Base-by-base conservation (phyloP, 768 basidiomycete genomes). In the Boletales sp. region DNA sequence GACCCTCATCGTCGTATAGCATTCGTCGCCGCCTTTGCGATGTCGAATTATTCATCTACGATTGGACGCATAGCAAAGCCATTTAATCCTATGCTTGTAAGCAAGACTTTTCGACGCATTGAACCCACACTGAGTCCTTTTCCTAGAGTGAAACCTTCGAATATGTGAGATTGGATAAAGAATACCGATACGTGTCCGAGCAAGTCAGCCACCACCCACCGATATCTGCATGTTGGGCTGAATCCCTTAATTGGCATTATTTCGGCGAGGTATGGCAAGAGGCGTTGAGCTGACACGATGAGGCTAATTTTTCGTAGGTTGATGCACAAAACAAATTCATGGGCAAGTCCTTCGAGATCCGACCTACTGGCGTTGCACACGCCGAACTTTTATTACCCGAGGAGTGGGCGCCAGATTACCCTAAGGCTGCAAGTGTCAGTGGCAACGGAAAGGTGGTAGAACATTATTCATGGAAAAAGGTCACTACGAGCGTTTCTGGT, bases 201-300 rank as follows among this genome's bases (percentile, higher is more conserved):
- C 94, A 98, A 77, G 95, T 98, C 54, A 93, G 87, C 62, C 94
- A 97, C 68, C 95, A 97, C 68, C 95, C 95, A 6, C 94, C 94
- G 0, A 93, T 97, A 44, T 93, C 91, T 5, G 94, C 94, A 8
- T 97, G 94, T 66, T 95, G 90, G 83, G 89, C 88, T 1, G 94
- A 98, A 68, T 84, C 89, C 0, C 90, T 90, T 0, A 70, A 72
- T 36, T 98, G 93, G 93, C 80, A 83, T 50, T 98, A 96, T 67
- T 96, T 80, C 55, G 93, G 94, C 60, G 90, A 92, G 74, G 87
- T 84, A 57, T 12, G 69, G 17, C 2, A 0, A 9, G 3, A 33
- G 35, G n/a, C 15, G 0, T 13, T 32, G 4, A 8, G 18, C 7
- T 1, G 17, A n/a, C 14, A 41, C 14, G 3, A 41, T 44, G 12